Percentiles rank a stretch among this genome's conserved stretches.
Evolutionary conservation across 371 early-diverging fungal species (phyloP).

Genomic region (Apophysomyces ossiformis): DNA sequence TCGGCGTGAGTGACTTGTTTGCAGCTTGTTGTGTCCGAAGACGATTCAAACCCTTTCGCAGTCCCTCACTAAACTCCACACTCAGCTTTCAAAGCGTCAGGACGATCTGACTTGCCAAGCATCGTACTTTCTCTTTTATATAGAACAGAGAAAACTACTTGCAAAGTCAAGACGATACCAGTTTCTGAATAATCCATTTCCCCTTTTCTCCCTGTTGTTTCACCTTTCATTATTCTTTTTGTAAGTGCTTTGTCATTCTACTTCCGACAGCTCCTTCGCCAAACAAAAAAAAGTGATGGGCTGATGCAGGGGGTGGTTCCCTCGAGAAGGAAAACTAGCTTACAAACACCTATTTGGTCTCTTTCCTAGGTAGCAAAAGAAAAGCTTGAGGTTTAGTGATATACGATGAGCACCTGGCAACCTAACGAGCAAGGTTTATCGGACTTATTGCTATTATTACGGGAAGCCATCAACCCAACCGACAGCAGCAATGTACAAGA

Average conservation of each 20-base stretch:
- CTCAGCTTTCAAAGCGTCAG: not conserved
- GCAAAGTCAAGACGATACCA: not conserved
- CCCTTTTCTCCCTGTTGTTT: not conserved
- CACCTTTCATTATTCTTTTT: not conserved
- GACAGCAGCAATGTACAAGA: constrained; percentile 52
- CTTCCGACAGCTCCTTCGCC: not conserved
- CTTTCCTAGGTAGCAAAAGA: not conserved
- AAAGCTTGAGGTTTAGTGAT: not conserved
- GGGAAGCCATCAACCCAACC: constrained; percentile 52
- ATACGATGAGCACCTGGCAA: constrained; percentile 51
- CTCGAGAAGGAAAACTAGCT: not conserved
- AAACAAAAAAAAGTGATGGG: not conserved
- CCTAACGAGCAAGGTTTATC: constrained; percentile 55
- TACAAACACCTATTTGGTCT: not conserved
- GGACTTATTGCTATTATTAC: constrained; percentile 51
- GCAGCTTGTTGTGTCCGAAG: too few species aligned
- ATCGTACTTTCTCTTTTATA: not conserved
- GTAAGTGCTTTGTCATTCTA: not conserved
- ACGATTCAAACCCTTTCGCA: too few species aligned
- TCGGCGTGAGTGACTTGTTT: not conserved
- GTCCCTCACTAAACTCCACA: too few species aligned
- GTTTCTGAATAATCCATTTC: not conserved
- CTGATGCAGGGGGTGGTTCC: not conserved
- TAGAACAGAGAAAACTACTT: not conserved
- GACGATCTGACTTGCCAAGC: not conserved